Percentiles rank a stretch among this genome's conserved stretches.
Conservation (phyloP, 1,284 basidiomycete species). For the Moesziomyces antarcticus region DNA sequence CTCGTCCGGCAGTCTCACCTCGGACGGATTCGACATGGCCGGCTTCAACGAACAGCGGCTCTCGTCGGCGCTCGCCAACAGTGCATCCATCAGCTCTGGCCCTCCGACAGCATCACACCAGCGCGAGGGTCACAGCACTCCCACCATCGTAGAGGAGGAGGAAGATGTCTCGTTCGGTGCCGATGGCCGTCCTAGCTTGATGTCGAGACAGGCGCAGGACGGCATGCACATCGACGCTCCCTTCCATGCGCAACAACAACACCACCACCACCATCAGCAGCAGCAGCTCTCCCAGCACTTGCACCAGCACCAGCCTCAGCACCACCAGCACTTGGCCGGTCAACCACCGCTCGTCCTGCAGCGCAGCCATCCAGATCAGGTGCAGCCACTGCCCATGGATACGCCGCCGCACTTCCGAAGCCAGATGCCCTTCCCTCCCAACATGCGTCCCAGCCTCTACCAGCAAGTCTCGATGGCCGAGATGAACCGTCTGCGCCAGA, state of each 20-base stretch:
- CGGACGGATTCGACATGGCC: conserved; percentile 41
- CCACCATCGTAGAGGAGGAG: conserved; percentile 62
- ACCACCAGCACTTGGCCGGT: conserved; percentile 12
- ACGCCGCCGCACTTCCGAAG: conserved; percentile 23
- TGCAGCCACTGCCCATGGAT: conserved; percentile 22
- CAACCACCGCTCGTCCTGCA: conserved; percentile 27
- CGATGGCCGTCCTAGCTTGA: conserved; percentile 7
- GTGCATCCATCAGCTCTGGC: conserved; percentile 43
- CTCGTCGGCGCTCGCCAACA: conserved; percentile 51
- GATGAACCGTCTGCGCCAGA: conserved; percentile 39
- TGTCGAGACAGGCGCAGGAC: conserved; percentile 13
- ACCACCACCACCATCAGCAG: conserved; percentile 17
- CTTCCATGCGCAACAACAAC: conserved; percentile 31
- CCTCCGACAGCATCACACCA: conserved; percentile 14
- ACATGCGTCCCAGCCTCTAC: conserved; percentile 51
- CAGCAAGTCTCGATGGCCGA: conserved; percentile 54
- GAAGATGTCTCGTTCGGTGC: conserved; percentile 25
- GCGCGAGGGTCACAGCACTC: conserved; percentile 54
- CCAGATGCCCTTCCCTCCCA: conserved; percentile 40
- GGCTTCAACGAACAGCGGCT: conserved; percentile 54
- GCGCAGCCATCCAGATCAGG: conserved; percentile 29
- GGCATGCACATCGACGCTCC: conserved; percentile 16
- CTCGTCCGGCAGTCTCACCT: conserved; percentile 11
- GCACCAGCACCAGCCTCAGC: conserved; percentile 11
- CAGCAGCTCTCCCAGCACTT: conserved; percentile 7